Evolutionary conservation across 768 basidiomycete genomes (phyloP).

Genomic region (Lactarius evosmus): DNA sequence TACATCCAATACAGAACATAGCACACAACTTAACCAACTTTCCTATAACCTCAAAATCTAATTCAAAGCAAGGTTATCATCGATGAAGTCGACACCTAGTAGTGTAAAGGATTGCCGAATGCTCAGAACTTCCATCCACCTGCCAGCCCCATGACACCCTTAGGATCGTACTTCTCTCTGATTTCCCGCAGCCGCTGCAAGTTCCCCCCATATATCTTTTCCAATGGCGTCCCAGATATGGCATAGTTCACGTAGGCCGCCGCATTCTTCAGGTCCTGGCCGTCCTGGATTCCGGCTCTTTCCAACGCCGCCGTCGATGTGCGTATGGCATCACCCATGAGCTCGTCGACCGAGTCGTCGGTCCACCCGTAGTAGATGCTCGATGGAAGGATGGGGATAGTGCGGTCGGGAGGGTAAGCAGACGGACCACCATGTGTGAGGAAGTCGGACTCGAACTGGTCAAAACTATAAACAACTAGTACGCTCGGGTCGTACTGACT

Average conservation of each 20-base stretch:
- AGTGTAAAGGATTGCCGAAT: neutral
- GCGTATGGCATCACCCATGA: conserved; percentile 12
- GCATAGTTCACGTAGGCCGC: conserved; percentile 15
- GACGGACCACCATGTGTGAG: conserved; percentile 13
- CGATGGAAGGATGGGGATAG: conserved; percentile 2
- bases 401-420: conserved; percentile 12
- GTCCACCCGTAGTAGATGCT: conserved; percentile 4
- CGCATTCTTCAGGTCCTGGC: conserved; percentile 4
- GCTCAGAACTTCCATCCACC: conserved; percentile 18
- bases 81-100: no score
- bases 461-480: conserved; percentile 7
- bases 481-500: neutral
- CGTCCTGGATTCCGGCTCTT: conserved; percentile 4
- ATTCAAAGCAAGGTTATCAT: no score
- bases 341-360: neutral
- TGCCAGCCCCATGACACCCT: conserved; percentile 10
- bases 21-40: no score
- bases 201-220: conserved; percentile 10
- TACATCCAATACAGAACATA: no score
- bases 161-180: conserved; percentile 10
- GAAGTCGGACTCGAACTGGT: conserved; percentile 4
- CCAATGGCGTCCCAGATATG: conserved; percentile 4
- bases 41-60: no score
- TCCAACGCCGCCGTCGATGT: neutral
- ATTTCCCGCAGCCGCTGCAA: conserved; percentile 11